Evolutionary conservation across 345 rosid species (phyloP), one percentile per base, ranked within the genome.

Genomic region (Theobroma cacao): DNA sequence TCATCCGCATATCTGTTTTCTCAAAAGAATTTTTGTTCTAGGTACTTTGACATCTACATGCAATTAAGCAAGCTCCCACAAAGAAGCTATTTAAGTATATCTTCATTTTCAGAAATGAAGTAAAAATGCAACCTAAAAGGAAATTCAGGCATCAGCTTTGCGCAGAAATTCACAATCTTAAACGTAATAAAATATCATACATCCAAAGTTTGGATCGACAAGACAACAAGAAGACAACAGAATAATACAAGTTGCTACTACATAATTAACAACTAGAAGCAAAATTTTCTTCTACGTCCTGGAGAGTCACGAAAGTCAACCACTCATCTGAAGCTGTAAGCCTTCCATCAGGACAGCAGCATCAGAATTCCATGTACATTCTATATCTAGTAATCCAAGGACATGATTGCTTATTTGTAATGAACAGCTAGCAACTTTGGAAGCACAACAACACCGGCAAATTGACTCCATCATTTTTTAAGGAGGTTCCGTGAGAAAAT

Each of bases 401-500:
- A 33, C 36, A 36, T 11, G 18, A 64, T 74, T 24, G 53, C 41
- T 83, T 71, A 38, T 77, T 71, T 71, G 64, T 66, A 79, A 78
- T 52, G 75, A 75, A 83, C 81, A 78, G 63, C 59, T 40, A 77
- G 76, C 56, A 63, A 77, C 69, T 70, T 74, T 70, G 79, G 56
- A 59, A 77, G 75, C 77, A 81, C 86, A 78, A 84, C 88, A 80
- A 78, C 81, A 77, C 55, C 17, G 75, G 34, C 34, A 56, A 67
- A 40, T 28, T 31, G 66, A 30, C 43, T 66, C 78, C 87, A 78
- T 88, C 86, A 86, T 79, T 86, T 91, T 85, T 83, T 92, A 78
- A 87, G 77, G 74, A 87, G 74, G 73, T 67, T 84, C 69, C 88
- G 67, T 0, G 93, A 85, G 89, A 92, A 92, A 58, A 92, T 88